Percentiles rank a stretch among this genome's conserved stretches.
Evolutionary conservation across 2,329 filamentous ascomycete species (phyloP).

Genomic region (Fusarium nodosum): DNA sequence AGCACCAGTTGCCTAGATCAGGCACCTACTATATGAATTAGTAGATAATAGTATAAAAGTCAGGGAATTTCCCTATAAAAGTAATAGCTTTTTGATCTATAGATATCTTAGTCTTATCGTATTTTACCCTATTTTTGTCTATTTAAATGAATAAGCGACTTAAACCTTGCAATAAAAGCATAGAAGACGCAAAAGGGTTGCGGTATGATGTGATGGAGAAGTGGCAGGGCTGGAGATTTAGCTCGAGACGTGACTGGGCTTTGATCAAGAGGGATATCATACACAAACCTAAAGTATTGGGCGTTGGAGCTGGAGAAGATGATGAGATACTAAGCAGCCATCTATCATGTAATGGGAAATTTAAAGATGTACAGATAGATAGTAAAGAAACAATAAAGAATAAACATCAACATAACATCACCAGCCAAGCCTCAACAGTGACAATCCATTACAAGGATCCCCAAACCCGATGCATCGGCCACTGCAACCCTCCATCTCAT

Average conservation of each 20-base stretch:
- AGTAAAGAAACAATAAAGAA: not conserved
- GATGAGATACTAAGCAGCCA: too few species aligned
- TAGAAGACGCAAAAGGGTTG: not conserved
- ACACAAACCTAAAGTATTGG: not conserved
- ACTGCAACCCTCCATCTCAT: conserved; percentile 1
- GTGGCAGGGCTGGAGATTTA: not conserved
- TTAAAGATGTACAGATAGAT: not conserved
- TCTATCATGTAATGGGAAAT: too few species aligned
- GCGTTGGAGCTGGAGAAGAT: not conserved
- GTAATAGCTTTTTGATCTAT: too few species aligned
- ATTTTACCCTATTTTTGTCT: too few species aligned
- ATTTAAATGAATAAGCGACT: too few species aligned
- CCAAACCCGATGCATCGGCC: conserved; percentile 18
- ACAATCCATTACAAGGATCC: conserved; percentile 2
- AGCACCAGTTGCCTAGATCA: too few species aligned
- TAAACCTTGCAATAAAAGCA: too few species aligned
- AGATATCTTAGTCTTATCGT: too few species aligned
- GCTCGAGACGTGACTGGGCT: not conserved
- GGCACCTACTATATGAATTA: too few species aligned
- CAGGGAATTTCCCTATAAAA: too few species aligned
- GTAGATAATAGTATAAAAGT: too few species aligned
- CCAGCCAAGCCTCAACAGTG: not conserved
- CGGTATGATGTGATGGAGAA: not conserved
- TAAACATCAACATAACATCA: not conserved
- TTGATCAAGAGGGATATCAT: not conserved